Percentiles rank a stretch among this genome's conserved stretches.
phyloP scores from a whole-genome alignment of 2,329 filamentous ascomycete species.

The Penicillium sp. region DNA sequence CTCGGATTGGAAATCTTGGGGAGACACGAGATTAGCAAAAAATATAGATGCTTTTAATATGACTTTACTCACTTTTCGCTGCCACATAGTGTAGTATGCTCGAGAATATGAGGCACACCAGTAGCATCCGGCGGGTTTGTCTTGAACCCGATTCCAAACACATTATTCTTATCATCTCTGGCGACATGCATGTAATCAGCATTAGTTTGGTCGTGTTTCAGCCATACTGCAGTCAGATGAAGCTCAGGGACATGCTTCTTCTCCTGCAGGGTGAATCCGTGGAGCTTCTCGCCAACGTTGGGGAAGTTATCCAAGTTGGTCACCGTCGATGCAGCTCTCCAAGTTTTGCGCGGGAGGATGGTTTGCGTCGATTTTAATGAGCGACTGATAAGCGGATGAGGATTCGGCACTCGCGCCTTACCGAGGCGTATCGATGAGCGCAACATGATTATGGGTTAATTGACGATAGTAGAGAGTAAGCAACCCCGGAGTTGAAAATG shows the following conservation, averaged over 20 bases:
- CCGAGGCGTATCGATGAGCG: constrained; percentile 31
- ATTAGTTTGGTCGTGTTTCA: constrained; percentile 91
- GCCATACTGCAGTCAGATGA: constrained; percentile 82
- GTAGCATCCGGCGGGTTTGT: constrained; percentile 97
- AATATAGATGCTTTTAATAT: not conserved
- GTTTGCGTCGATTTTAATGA: constrained; percentile 16
- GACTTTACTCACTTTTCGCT: constrained; percentile 70
- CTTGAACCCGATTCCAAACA: constrained; percentile 99
- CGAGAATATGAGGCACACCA: constrained; percentile 92
- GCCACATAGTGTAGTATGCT: constrained; percentile 94
- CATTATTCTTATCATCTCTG: constrained; percentile 96
- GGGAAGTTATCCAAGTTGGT: constrained; percentile 75
- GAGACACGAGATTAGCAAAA: constrained; percentile 13
- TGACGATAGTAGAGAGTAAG: not conserved
- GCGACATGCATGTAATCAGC: constrained; percentile 96
- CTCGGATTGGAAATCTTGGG: constrained; percentile 84
- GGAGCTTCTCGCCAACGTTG: constrained; percentile 76
- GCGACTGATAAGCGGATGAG: constrained; percentile 19
- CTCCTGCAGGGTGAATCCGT: constrained; percentile 88
- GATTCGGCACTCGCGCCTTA: constrained; percentile 24
- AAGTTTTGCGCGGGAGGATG: constrained; percentile 17
- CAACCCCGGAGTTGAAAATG: constrained; percentile 7
- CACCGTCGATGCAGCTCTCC: constrained; percentile 55
- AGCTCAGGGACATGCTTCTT: constrained; percentile 92
- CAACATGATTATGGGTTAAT: constrained; percentile 28